Base-by-base conservation (phyloP, 352 stramenopile genomes). In the Phytophthora fragariae region DNA sequence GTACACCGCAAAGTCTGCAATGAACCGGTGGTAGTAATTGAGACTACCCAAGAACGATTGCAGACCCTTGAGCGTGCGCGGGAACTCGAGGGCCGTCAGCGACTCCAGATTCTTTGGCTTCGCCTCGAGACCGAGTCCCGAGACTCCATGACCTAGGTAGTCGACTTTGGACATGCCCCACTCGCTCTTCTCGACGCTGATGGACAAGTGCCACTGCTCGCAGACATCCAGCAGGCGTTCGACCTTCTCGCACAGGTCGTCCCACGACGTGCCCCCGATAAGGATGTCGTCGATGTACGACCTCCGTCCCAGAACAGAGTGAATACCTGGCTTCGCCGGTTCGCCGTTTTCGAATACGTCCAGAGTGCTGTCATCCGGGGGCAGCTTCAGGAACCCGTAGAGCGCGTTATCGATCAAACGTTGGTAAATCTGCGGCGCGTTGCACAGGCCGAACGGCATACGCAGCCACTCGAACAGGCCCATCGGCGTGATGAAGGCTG, bases 351-450 rank as follows among this genome's bases (percentile, higher is more conserved):
- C 24, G 31, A 41, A 50, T 5, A 41, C 17, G 31, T 56, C 31
- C 14, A 2, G 21, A 15, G 19, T 14, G 50, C 27, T 31, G 37
- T 5, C 9, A 17, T 39, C 33, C 33, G 33, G 6, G 33, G 33
- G 11, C 33, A 39, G 33, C 33, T 39, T 39, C 33, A 39, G 8
- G 2, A 70, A 53, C 0, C 54, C 73, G 41, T 72, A 73, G 0
- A 80, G 59, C 24, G 57, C 57, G 21, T 80, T 80, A 41, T 71
- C 68, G 21, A 76, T 15, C n/a, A 80, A 54, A 2, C 64, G 58
- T 24, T 80, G 68, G 31, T 76, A 79, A 8, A 76, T 73, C 31
- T 76, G 67, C 5, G 73, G 73, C 2, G 62, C 67, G 29, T 79
- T 79, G 37, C 55, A 68, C 3, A 76, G 35, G 1, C 67, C 62